Conservation (phyloP, 768 basidiomycete genomes). For the Exidia glandulosa region DNA sequence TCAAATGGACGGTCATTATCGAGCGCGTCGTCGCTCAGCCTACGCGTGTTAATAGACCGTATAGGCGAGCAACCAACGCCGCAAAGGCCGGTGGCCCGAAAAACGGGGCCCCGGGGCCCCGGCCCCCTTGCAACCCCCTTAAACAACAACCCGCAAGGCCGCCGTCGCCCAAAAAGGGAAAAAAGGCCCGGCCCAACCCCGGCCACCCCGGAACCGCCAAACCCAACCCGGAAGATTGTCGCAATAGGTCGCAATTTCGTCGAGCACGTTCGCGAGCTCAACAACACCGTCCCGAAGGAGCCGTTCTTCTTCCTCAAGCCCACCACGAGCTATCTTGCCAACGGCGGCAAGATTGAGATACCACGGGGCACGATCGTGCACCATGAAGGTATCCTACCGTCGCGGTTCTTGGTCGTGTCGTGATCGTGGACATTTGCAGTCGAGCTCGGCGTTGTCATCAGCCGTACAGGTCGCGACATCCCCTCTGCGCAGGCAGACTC, state of each 20-base stretch:
- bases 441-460: slow-evolving; percentile 95
- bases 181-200: no score
- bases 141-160: no score
- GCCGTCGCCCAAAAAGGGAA: no score
- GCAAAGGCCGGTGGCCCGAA: no score
- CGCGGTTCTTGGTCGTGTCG: background rate
- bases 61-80: no score
- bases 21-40: no score
- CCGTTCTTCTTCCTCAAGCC: slow-evolving; percentile 99
- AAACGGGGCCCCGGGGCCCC: no score
- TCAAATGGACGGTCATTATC: no score
- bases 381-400: slow-evolving; percentile 61
- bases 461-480: slow-evolving; percentile 78
- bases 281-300: slow-evolving; percentile 80
- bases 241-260: slow-evolving; percentile 94
- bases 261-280: slow-evolving; percentile 85
- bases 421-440: slow-evolving; percentile 41
- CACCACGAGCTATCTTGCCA: slow-evolving; percentile 73
- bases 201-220: no score
- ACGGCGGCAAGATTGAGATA: slow-evolving; percentile 75
- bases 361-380: slow-evolving; percentile 76
- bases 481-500: slow-evolving; percentile 55
- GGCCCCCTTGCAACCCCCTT: no score
- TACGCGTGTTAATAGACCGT: no score
- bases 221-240: no score